Base-by-base conservation (phyloP, 75 land plant genomes). In the Azolla pinnata region DNA sequence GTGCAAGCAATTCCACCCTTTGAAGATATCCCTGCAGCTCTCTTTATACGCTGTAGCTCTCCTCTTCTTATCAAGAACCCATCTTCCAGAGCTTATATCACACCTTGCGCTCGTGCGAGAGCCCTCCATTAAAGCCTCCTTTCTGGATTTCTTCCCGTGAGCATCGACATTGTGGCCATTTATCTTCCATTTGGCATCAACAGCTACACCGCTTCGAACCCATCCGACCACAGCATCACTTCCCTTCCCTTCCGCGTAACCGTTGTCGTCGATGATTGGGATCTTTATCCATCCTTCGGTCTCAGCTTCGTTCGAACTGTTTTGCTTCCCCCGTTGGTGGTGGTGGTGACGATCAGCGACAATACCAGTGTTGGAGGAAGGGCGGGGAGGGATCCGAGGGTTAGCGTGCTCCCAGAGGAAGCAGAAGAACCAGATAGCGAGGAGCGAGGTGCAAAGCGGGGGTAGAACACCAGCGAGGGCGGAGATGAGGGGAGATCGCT, bases 1-100 rank as follows among this genome's bases (percentile, higher is more conserved):
- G 12, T 62, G 38, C 18, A 81, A 57, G 69, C 89, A 88, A 35
- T 88, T 88, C 93, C 93, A 88, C 2, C 93, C 93, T 47, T 82
- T 88, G 73, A 82, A 88, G 17, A 88, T 88, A 71, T 88, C 93
- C 67, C 76, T 74, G 64, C 93, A 88, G 34, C 66, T 74, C 44
- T 64, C 34, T 29, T 80, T 81, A 54, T 88, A 88, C 14, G 73
- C 29, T n/a, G n/a, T n/a, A 4, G 54, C 60, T 53, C 26, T 49
- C 32, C 49, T 53, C 20, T 21, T 46, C 40, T 20, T n/a, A 68
- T 77, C 83, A 33, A 64, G 69, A 63, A 85, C 67, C 93, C 93
- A 88, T 49, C 34, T 40, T 29, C 93, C 93, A 19, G 67, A 56
- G n/a, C 86, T 66, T 68, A 64, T 76, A 35, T 85, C 63, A 61